Percentiles rank a stretch among this genome's conserved stretches.
Evolutionary conservation across 805 yeast genomes (phyloP).

Genomic region (Jamesozyma rosinii): DNA sequence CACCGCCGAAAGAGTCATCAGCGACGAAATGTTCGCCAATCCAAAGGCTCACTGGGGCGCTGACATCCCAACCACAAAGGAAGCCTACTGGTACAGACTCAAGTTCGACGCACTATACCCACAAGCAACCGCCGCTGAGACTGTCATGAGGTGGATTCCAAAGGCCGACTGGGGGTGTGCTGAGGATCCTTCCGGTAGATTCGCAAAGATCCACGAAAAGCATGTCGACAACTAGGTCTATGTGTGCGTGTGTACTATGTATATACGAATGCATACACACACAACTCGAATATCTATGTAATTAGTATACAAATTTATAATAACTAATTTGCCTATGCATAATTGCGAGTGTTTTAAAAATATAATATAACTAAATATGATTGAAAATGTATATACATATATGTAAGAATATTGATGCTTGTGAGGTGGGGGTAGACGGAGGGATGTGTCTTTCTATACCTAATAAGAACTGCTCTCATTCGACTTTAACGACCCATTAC

Average conservation of each 20-base stretch:
- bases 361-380: too few relatives aligned
- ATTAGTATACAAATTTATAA: too few relatives aligned
- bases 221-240: conserved; percentile 33
- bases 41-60: conserved; percentile 95
- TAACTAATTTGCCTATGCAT: too few relatives aligned
- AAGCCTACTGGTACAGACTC: conserved; percentile 97
- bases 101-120: conserved; percentile 92
- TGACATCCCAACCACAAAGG: conserved; percentile 94
- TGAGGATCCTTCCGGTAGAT: conserved; percentile 97
- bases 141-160: conserved; percentile 99
- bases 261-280: too few relatives aligned
- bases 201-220: conserved; percentile 79
- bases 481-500: not conserved
- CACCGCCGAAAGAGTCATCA: conserved; percentile 73
- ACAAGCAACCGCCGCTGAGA: conserved; percentile 81
- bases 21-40: conserved; percentile 82
- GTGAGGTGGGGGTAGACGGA: too few relatives aligned
- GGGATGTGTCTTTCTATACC: too few relatives aligned
- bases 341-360: too few relatives aligned
- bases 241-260: too few relatives aligned
- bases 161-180: conserved; percentile 99
- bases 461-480: too few relatives aligned
- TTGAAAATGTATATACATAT: too few relatives aligned
- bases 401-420: too few relatives aligned
- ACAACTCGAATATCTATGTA: too few relatives aligned